A percentile compares a stretch with the other conserved stretches of the same genome.
Conservation (phyloP, 805 yeast genomes). For the Candida adriatica region DNA sequence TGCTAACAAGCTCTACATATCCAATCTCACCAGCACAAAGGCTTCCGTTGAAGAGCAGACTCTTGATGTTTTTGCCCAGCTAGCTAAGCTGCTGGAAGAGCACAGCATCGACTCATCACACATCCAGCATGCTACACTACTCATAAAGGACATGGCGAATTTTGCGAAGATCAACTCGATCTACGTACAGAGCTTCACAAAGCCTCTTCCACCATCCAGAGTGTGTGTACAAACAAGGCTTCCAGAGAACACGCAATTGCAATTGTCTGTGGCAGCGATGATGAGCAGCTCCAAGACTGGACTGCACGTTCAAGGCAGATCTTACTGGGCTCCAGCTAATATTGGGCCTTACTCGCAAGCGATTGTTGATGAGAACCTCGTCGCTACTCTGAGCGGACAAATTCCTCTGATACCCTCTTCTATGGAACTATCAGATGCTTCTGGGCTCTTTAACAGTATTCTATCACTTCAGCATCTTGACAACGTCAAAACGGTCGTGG, state of each 20-base stretch:
- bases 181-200: slow-evolving; percentile 49
- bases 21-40: slow-evolving; percentile 32
- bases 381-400: slow-evolving; percentile 78
- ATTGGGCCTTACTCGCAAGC: slow-evolving; percentile 97
- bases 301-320: slow-evolving; percentile 84
- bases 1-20: slow-evolving; percentile 32
- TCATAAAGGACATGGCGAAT: slow-evolving; percentile 55
- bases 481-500: slow-evolving; percentile 51
- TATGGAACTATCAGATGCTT: slow-evolving; percentile 40
- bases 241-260: slow-evolving; percentile 33
- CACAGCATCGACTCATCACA: slow-evolving; percentile 33
- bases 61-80: slow-evolving; percentile 39
- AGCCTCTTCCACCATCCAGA: slow-evolving; percentile 80
- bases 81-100: slow-evolving; percentile 29
- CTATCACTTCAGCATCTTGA: slow-evolving; percentile 72
- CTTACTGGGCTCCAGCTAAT: slow-evolving; percentile 98
- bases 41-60: slow-evolving; percentile 37
- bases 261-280: slow-evolving; percentile 55
- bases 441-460: slow-evolving; percentile 32
- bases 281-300: slow-evolving; percentile 45
- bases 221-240: slow-evolving; percentile 67
- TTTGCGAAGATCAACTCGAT: slow-evolving; percentile 57
- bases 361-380: slow-evolving; percentile 41
- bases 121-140: slow-evolving; percentile 53
- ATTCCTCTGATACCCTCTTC: slow-evolving; percentile 74